Percentiles rank a stretch among this genome's conserved stretches.
These are phyloP conservation scores for Sporisorium sorghi DNA, from an alignment of 1,284 basidiomycete species.

Conservation along the genomic window DNA sequence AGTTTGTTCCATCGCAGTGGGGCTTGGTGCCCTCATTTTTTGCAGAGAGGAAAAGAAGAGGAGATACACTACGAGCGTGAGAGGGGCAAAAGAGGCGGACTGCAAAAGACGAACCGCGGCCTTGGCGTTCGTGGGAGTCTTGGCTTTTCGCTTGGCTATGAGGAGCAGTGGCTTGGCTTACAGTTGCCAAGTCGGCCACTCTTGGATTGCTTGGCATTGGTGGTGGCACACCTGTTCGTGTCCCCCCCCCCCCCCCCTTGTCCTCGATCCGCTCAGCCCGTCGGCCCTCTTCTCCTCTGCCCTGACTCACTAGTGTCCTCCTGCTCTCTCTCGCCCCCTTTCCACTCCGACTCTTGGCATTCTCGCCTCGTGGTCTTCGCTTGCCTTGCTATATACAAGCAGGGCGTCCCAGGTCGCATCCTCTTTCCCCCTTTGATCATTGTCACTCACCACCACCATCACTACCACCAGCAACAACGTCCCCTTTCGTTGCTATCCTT, in stretches of 20 bases:
- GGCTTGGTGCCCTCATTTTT: too few relatives aligned
- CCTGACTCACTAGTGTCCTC: not conserved
- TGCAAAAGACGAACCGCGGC: not conserved
- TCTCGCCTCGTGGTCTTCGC: slow-evolving; percentile 28
- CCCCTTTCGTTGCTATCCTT: not conserved
- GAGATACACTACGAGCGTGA: too few relatives aligned
- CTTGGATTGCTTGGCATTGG: slow-evolving; percentile 12
- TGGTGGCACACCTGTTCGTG: too few relatives aligned
- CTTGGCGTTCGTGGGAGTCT: slow-evolving; percentile 6
- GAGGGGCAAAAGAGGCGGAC: not conserved
- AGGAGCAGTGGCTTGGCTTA: slow-evolving; percentile 12
- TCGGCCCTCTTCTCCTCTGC: not conserved
- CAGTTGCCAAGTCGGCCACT: too few relatives aligned
- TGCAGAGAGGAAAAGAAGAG: too few relatives aligned
- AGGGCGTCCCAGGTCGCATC: not conserved
- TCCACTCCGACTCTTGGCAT: slow-evolving; percentile 30
- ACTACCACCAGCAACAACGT: not conserved
- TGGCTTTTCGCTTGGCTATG: slow-evolving; percentile 12
- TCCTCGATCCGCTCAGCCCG: slow-evolving; percentile 1
- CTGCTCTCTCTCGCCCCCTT: not conserved
- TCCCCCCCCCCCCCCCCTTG: too few relatives aligned
- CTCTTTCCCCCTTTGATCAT: slow-evolving; percentile 13
- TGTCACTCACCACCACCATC: slow-evolving; percentile 23
- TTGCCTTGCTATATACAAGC: slow-evolving; percentile 26
- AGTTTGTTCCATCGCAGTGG: too few relatives aligned